A percentile compares a stretch with the other conserved stretches of the same genome.
These are phyloP conservation scores for Fusarium sp. DNA, from an alignment of 2,329 filamentous ascomycete species.

Conservation along the genomic window DNA sequence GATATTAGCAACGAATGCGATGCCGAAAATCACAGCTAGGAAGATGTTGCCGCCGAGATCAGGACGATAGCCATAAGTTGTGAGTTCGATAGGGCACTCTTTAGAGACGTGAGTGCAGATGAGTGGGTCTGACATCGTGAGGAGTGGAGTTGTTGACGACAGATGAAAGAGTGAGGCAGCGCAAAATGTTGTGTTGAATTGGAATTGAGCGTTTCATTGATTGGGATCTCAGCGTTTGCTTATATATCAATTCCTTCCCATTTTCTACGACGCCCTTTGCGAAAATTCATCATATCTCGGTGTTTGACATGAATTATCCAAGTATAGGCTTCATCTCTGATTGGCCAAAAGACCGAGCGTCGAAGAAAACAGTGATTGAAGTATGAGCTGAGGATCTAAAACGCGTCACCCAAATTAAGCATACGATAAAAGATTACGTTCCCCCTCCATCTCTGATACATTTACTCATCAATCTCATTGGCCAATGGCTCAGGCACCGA, in stretches of 20 bases:
- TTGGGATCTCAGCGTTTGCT: fast-evolving
- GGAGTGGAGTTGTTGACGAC: fast-evolving
- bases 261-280: neutral
- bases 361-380: neutral
- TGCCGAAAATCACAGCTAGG: neutral
- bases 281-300: neutral
- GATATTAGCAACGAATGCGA: neutral
- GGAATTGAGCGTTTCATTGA: fast-evolving
- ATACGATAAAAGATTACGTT: neutral
- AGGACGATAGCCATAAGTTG: neutral
- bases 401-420: neutral
- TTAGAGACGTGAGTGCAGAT: neutral
- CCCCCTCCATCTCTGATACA: no score
- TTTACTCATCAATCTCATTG: no score
- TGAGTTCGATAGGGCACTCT: neutral
- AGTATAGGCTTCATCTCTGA: neutral
- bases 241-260: neutral
- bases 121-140: neutral
- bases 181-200: neutral
- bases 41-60: conserved; percentile 1
- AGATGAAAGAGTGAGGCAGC: neutral
- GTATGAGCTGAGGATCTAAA: neutral
- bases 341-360: neutral
- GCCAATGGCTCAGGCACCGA: neutral
- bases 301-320: neutral